phyloP scores from a whole-genome alignment of 2,329 filamentous ascomycete species.

The Sporothrix globosa region DNA sequence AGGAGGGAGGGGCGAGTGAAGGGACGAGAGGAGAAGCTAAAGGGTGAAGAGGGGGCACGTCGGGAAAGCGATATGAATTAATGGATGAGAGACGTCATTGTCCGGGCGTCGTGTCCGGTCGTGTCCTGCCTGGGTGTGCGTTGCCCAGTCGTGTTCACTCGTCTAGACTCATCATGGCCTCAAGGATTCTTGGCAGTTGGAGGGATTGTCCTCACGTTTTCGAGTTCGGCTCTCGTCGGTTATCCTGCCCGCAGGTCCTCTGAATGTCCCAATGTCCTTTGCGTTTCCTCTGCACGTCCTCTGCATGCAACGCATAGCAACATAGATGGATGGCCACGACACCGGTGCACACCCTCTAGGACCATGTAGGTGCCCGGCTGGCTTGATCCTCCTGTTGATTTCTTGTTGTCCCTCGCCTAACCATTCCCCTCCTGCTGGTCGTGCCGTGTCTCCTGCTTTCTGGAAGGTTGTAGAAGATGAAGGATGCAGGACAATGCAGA shows the following conservation, averaged over 20 bases:
- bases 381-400: not conserved
- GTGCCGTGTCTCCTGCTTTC: constrained; percentile 9
- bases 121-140: not conserved
- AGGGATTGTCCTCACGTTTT: too few relatives aligned
- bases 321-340: constrained; percentile 10
- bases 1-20: not conserved
- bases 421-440: not conserved
- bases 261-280: not conserved
- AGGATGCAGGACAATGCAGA: not conserved
- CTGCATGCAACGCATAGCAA: constrained; percentile 17
- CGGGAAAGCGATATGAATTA: not conserved
- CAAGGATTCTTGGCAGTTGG: too few relatives aligned
- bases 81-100: not conserved
- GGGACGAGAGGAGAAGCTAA: not conserved
- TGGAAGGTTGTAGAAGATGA: constrained; percentile 1
- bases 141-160: not conserved
- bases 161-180: too few relatives aligned
- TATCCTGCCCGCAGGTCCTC: constrained; percentile 4
- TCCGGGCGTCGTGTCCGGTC: not conserved
- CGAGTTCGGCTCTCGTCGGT: not conserved
- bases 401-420: not conserved
- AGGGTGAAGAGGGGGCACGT: not conserved
- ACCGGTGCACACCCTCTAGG: constrained; percentile 4
- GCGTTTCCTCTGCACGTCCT: not conserved
- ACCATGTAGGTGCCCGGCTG: too few relatives aligned